phyloP scores from a whole-genome alignment of 805 yeast species.

The Yarrowia porcina region DNA sequence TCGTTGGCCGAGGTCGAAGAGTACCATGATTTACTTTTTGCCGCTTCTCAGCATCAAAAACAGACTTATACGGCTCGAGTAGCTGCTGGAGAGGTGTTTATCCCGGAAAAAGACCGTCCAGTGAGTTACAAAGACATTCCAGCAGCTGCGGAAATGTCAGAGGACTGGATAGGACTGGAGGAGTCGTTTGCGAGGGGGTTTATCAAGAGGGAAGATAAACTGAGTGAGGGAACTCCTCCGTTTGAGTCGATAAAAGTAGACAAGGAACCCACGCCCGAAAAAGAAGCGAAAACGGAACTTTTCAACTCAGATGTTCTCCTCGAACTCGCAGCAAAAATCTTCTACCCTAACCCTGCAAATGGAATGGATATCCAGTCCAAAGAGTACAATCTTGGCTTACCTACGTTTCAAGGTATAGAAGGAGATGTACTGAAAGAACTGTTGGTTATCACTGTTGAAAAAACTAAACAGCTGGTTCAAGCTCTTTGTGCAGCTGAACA shows the following conservation, averaged over 20 bases:
- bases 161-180: constrained; percentile 31
- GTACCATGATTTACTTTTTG: constrained; percentile 31
- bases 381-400: neutral
- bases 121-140: constrained; percentile 30
- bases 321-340: neutral
- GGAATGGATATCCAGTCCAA: neutral
- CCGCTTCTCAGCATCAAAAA: constrained; percentile 19
- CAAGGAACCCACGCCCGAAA: too few relatives aligned
- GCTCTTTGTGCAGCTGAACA: too few relatives aligned
- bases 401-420: neutral
- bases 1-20: constrained; percentile 32
- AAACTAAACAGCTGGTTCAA: too few relatives aligned
- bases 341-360: neutral
- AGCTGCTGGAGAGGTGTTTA: neutral
- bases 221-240: neutral
- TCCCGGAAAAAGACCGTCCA: neutral
- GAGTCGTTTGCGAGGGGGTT: neutral
- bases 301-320: neutral
- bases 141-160: constrained; percentile 32
- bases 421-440: neutral
- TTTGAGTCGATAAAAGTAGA: neutral
- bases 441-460: neutral
- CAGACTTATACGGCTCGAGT: neutral
- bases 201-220: neutral
- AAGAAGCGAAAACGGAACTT: neutral